These are phyloP conservation scores for Boletus rubropictus DNA, from an alignment of 768 basidiomycete species.

Conservation along the genomic window DNA sequence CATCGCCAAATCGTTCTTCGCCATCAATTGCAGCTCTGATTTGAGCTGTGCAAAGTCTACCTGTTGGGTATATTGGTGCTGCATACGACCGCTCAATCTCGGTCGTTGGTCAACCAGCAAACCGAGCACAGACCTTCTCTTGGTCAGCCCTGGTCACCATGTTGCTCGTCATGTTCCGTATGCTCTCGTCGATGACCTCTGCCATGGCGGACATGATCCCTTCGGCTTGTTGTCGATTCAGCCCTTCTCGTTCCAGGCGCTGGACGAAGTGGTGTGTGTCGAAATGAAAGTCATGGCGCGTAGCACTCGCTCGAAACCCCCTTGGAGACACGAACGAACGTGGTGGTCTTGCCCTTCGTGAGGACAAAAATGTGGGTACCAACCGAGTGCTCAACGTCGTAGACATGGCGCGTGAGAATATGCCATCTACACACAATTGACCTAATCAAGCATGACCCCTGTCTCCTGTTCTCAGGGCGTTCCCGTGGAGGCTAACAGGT, in stretches of 20 bases:
- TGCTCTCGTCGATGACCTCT: constrained; percentile 95
- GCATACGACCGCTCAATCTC: constrained; percentile 6
- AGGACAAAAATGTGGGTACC: not conserved
- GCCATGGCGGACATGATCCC: constrained; percentile 97
- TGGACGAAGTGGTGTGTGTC: constrained; percentile 95
- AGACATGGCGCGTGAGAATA: constrained; percentile 23
- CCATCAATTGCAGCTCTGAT: constrained; percentile 92
- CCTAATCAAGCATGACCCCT: not conserved
- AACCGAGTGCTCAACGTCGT: constrained; percentile 7
- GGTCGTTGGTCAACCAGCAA: not conserved
- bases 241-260: constrained; percentile 80
- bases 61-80: constrained; percentile 92
- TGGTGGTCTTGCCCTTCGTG: constrained; percentile 2
- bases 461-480: too few relatives aligned
- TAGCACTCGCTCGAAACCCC: constrained; percentile 28
- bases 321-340: constrained; percentile 6
- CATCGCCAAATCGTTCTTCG: constrained; percentile 93
- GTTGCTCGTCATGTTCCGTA: constrained; percentile 90
- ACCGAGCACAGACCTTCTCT: constrained; percentile 68
- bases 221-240: constrained; percentile 88
- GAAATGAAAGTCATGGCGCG: constrained; percentile 64
- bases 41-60: constrained; percentile 97
- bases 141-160: constrained; percentile 96
- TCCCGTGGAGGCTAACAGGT: too few relatives aligned
- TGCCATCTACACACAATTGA: not conserved